Evolutionary conservation across 805 yeast species (phyloP), one percentile per base, ranked within the genome.

Genomic region (Lipomyces yamadae): DNA sequence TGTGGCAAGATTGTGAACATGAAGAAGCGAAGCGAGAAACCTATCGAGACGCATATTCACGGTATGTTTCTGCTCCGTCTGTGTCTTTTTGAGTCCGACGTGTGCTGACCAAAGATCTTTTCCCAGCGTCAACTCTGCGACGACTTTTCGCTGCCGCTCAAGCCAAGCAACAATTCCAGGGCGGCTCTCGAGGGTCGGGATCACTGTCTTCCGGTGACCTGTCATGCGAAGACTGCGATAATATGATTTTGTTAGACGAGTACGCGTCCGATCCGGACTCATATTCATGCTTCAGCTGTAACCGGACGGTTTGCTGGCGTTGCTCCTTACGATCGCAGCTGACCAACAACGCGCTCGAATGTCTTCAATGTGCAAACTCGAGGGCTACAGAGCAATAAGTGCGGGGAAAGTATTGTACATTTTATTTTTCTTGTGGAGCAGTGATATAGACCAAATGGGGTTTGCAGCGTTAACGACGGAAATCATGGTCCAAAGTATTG

Each of bases 191-290:
- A n/a, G 62, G 13, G 45, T n/a, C 57, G 8, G 15, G 24, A 24
- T 24, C 24, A 1, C 24, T 50, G 13, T 61, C 52, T 11, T 48
- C 39, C 3, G 15, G 59, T 24, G 65, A 65, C 52, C 61, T 67
- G 35, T 52, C 56, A 11, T 67, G 71, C 65, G 70, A 68, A 34
- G 71, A 68, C 67, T 68, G 71, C 55, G 71, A 68, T 61, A 66
- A 65, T 57, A 60, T 60, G 18, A 63, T 68, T 56, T 56, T 45
- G 62, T 45, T 65, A 29, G 70, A 67, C 45, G 71, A 68, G 59
- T 65, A 66, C 62, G 56, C 63, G 15, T 53, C 64, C 30, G 66
- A 66, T 18, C 64, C 71, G 35, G 67, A 68, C 32, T 39, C 65
- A 56, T 66, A 66, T 61, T 60, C 66, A 32, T 68, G 71, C 62